Conservation (phyloP, 1,284 basidiomycete genomes). For the Afroboletus lepidellus region DNA sequence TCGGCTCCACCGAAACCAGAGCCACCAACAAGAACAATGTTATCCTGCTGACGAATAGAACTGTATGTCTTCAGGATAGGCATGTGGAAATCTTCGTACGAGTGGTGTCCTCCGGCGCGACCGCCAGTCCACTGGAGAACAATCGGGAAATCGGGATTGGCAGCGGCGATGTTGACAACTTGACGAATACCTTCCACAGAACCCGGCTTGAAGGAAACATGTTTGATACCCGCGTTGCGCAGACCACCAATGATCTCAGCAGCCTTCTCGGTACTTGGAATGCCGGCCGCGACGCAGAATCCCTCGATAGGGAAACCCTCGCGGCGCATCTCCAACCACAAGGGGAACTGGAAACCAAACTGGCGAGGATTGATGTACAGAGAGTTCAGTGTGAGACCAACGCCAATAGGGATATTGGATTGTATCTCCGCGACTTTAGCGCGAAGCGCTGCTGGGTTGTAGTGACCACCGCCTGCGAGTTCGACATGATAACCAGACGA, state of each 20-base stretch:
- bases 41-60: slow-evolving; percentile 84
- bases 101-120: slow-evolving; percentile 98
- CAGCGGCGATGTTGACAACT: slow-evolving; percentile 92
- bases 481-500: slow-evolving; percentile 96
- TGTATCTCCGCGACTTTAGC: slow-evolving; percentile 90
- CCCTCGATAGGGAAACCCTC: slow-evolving; percentile 97
- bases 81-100: slow-evolving; percentile 98
- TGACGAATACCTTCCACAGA: slow-evolving; percentile 97
- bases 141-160: slow-evolving; percentile 97
- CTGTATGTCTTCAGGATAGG: slow-evolving; percentile 91
- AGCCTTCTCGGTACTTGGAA: slow-evolving; percentile 91
- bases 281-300: slow-evolving; percentile 96
- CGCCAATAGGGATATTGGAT: slow-evolving; percentile 76
- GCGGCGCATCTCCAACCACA: slow-evolving; percentile 96
- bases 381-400: slow-evolving; percentile 92
- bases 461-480: slow-evolving; percentile 96
- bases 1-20: slow-evolving; percentile 96
- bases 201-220: slow-evolving; percentile 96
- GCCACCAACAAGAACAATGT: slow-evolving; percentile 92
- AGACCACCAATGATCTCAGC: slow-evolving; percentile 87
- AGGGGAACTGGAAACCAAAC: slow-evolving; percentile 94
- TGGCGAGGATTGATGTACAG: slow-evolving; percentile 99
- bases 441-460: slow-evolving; percentile 86
- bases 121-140: slow-evolving; percentile 99
- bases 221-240: slow-evolving; percentile 82